These are phyloP conservation scores for Pterocarpus santalinus DNA, from an alignment of 306 rosid species.

Conservation along the genomic window DNA sequence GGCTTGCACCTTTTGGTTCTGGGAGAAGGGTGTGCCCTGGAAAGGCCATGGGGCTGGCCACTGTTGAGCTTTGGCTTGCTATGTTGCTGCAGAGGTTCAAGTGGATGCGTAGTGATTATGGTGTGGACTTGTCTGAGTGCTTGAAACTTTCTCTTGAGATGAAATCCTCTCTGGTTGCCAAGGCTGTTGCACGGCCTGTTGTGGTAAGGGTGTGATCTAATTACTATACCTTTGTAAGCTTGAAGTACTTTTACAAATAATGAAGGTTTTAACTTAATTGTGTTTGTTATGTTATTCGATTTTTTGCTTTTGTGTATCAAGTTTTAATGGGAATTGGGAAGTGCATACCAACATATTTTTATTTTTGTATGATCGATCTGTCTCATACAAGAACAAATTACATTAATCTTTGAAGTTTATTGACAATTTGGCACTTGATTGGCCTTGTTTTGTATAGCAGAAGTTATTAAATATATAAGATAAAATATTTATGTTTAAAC, in stretches of 20 bases:
- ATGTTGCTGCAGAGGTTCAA: conserved; percentile 64
- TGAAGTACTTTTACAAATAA: too few relatives aligned
- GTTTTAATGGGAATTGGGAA: not conserved
- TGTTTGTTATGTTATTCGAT: not conserved
- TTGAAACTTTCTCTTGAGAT: conserved; percentile 79
- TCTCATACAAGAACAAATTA: too few relatives aligned
- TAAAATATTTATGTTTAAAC: not conserved
- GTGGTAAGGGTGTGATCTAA: not conserved
- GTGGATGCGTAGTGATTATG: conserved; percentile 57
- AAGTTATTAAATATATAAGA: not conserved
- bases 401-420: too few relatives aligned
- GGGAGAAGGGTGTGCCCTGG: conserved; percentile 90
- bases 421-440: too few relatives aligned
- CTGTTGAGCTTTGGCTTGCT: conserved; percentile 80
- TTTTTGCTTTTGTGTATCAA: not conserved
- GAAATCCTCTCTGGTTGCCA: conserved; percentile 62
- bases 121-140: conserved; percentile 69
- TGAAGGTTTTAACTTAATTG: not conserved
- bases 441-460: not conserved
- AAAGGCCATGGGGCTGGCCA: conserved; percentile 79
- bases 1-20: conserved; percentile 85
- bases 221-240: too few relatives aligned
- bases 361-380: too few relatives aligned
- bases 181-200: conserved; percentile 53
- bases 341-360: not conserved